Evolutionary conservation across 2,329 filamentous ascomycete genomes (phyloP), one percentile per base, ranked within the genome.

Genomic region (Coleophoma crateriformis): DNA sequence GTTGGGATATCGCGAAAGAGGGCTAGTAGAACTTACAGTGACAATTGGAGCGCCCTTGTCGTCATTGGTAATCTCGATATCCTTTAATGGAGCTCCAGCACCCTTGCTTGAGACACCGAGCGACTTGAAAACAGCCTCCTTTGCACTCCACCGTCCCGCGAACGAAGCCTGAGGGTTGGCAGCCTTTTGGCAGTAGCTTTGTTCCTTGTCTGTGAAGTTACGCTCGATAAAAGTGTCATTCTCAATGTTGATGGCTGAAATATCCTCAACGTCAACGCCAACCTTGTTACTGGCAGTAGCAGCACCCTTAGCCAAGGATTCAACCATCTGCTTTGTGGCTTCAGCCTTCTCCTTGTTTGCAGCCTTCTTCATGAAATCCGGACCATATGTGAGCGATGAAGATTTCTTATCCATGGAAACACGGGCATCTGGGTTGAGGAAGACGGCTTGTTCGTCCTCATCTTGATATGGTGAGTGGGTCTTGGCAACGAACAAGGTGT

Each of bases 101-200:
- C 94, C 94, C 71, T 88, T 85, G 70, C 91, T 87, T 60, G 79
- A 73, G 12, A 97, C 91, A 58, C 91, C 90, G 13, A 99, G 77
- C 35, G 89, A 90, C 81, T 99, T 99, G 79, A 99, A 99, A 1
- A 99, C 91, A 27, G 94, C 94, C 73, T 99, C 94, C 76, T 99
- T 99, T 34, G 94, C 94, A 62, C 87, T 92, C 94, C 94, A 99
- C 59, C 90, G 84, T 45, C 94, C 94, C 5, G 92, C 90, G 70
- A 96, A 99, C 46, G 90, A 95, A 58, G 91, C 88, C 65, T 90
- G 89, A 1, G 90, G 88, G 64, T 81, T 85, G 6, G 90, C 74
- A 14, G 89, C 85, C 64, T 85, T 82, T 56, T 78, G 78, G 76
- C 95, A 99, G 75, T 99, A 97, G 32, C 80, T 78, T 61, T 91